Conservation (phyloP, 768 basidiomycete genomes). For the Paxillus rubicundulus region DNA sequence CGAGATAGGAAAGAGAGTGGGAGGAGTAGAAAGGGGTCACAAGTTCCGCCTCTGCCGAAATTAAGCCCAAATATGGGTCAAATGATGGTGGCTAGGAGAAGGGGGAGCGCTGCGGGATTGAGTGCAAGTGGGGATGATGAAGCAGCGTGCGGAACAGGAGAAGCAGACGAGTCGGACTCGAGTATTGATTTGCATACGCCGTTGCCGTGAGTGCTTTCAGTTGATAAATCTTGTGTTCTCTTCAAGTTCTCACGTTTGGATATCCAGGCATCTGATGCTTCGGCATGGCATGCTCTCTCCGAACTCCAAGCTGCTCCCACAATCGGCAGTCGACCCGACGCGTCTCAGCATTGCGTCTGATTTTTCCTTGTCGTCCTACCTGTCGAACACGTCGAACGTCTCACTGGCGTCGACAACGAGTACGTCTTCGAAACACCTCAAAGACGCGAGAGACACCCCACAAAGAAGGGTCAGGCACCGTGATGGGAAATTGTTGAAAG, state of each 20-base stretch:
- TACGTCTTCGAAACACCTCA: constrained; percentile 32
- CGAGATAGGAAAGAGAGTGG: constrained; percentile 16
- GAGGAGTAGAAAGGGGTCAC: constrained; percentile 5
- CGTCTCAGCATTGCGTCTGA: constrained; percentile 28
- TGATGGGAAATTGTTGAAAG: constrained; percentile 54
- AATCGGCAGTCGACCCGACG: not conserved
- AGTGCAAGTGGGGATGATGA: constrained; percentile 1
- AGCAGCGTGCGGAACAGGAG: constrained; percentile 5
- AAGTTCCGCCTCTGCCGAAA: constrained; percentile 13
- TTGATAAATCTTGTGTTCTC: not conserved
- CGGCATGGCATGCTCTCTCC: constrained; percentile 66
- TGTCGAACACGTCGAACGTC: constrained; percentile 25
- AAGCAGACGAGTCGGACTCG: constrained; percentile 49
- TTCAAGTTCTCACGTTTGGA: not conserved
- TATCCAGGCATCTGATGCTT: constrained; percentile 58
- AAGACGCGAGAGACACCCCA: constrained; percentile 58
- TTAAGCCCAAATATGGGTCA: constrained; percentile 2
- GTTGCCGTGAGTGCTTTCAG: constrained; percentile 50
- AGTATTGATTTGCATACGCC: constrained; percentile 69
- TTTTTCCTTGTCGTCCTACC: constrained; percentile 23
- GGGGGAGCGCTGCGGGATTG: not conserved
- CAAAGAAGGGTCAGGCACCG: constrained; percentile 57
- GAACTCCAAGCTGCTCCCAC: constrained; percentile 56
- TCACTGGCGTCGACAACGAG: constrained; percentile 25
- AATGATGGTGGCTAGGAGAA: not conserved